Percentiles rank a stretch among this genome's conserved stretches.
phyloP scores from a whole-genome alignment of 1,284 basidiomycete species.

The Trichosporon asahii region DNA sequence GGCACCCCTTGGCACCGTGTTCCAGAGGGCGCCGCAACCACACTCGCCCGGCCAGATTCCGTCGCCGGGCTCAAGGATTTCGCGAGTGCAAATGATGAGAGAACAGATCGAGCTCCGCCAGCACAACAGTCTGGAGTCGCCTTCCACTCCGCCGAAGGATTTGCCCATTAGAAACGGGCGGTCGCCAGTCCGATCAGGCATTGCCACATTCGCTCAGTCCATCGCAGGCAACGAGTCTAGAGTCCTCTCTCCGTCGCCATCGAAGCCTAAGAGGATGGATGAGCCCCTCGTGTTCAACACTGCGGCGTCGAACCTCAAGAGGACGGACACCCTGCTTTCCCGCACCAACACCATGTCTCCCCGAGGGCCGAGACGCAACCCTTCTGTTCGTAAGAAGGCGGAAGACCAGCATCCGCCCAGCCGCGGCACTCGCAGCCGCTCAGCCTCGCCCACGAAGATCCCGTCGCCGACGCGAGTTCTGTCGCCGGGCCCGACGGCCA shows the following conservation, averaged over 20 bases:
- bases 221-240: not conserved
- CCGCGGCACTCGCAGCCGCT: not conserved
- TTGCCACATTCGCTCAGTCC: slow-evolving; percentile 4
- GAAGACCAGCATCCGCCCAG: not conserved
- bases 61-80: slow-evolving; percentile 17
- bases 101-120: slow-evolving; percentile 24
- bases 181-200: not conserved
- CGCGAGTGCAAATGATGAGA: slow-evolving; percentile 26
- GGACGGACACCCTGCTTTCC: not conserved
- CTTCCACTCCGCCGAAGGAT: not conserved
- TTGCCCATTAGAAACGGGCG: not conserved
- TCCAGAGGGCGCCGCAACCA: not conserved
- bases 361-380: slow-evolving; percentile 16
- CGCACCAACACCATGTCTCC: slow-evolving; percentile 17
- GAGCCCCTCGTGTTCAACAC: not conserved
- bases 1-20: not conserved
- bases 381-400: not conserved
- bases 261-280: not conserved
- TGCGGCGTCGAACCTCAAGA: not conserved
- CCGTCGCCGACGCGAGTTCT: not conserved
- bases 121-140: slow-evolving; percentile 11
- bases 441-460: not conserved
- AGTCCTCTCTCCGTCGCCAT: slow-evolving; percentile 2
- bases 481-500: not conserved
- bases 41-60: slow-evolving; percentile 1